Conservation (phyloP, 371 early-diverging fungal species). For the Paraphysoderma sedebokerense region DNA sequence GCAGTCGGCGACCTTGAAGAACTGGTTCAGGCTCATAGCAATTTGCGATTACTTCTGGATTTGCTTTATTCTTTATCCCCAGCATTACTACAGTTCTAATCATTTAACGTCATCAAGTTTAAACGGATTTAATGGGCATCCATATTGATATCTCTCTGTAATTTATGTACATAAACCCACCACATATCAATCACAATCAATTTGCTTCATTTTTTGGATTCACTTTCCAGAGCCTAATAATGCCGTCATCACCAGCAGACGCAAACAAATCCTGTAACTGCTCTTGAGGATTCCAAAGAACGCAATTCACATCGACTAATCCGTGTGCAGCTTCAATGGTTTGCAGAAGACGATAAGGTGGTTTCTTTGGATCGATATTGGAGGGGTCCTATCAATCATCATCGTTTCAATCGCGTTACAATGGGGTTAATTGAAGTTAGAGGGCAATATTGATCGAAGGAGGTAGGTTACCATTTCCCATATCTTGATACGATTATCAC, state of each 20-base stretch:
- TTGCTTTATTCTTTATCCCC: no score
- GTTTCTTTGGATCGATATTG: background rate
- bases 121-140: no score
- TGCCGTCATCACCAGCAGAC: conserved; percentile 75
- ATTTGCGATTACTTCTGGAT: no score
- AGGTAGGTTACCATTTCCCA: background rate
- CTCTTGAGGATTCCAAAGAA: conserved; percentile 61
- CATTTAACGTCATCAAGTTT: no score
- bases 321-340: conserved; percentile 50
- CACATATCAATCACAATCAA: background rate
- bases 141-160: no score
- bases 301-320: conserved; percentile 69
- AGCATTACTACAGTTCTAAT: no score
- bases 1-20: no score
- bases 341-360: conserved; percentile 17
- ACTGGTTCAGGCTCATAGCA: no score
- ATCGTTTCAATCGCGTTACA: no score
- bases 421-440: background rate
- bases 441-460: no score
- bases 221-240: conserved; percentile 71
- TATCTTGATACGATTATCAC: conserved; percentile 58
- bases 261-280: conserved; percentile 47
- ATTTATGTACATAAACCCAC: no score
- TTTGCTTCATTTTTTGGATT: background rate
- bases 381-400: background rate